Evolutionary conservation across 2,329 filamentous ascomycete species (phyloP).

Genomic region (Aureobasidium zeae): DNA sequence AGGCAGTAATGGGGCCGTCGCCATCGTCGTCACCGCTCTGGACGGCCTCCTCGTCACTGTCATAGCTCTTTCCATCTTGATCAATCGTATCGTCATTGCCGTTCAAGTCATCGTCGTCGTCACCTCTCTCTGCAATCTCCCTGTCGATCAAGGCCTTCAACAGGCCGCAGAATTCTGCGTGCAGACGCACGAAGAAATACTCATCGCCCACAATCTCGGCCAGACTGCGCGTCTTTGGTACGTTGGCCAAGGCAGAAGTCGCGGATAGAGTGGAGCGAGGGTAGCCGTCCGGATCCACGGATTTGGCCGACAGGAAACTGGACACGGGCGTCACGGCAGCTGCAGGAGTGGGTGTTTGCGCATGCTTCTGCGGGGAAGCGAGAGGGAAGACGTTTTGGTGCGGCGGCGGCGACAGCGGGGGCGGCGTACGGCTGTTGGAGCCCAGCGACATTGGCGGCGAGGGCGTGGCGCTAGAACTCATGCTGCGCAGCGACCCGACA

Average conservation of each 20-base stretch:
- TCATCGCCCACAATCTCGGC: conserved; percentile 4
- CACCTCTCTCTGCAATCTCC: not conserved
- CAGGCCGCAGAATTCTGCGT: conserved; percentile 14
- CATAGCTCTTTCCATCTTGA: conserved; percentile 1
- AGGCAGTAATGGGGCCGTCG: not conserved
- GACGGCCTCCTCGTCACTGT: conserved; percentile 6
- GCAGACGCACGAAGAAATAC: conserved; percentile 15
- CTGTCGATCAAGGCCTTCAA: conserved; percentile 11
- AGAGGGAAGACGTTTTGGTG: not conserved
- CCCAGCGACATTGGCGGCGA: conserved; percentile 12
- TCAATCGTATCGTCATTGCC: not conserved
- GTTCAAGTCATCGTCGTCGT: not conserved
- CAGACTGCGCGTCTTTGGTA: conserved; percentile 12
- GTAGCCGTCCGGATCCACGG: conserved; percentile 15
- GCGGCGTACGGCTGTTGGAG: not conserved
- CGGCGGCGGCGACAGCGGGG: not conserved
- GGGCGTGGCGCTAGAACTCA: conserved; percentile 9
- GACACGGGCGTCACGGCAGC: conserved; percentile 11
- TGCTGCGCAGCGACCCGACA: not conserved
- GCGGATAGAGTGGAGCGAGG: conserved; percentile 11
- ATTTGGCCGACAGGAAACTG: conserved; percentile 14
- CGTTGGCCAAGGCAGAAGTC: conserved; percentile 6
- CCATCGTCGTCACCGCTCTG: conserved; percentile 8
- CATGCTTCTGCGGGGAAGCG: not conserved
- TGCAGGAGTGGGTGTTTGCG: not conserved